phyloP scores from a whole-genome alignment of 176 grass and related monocot genomes.

The Ampelocalamus luodianensis region DNA sequence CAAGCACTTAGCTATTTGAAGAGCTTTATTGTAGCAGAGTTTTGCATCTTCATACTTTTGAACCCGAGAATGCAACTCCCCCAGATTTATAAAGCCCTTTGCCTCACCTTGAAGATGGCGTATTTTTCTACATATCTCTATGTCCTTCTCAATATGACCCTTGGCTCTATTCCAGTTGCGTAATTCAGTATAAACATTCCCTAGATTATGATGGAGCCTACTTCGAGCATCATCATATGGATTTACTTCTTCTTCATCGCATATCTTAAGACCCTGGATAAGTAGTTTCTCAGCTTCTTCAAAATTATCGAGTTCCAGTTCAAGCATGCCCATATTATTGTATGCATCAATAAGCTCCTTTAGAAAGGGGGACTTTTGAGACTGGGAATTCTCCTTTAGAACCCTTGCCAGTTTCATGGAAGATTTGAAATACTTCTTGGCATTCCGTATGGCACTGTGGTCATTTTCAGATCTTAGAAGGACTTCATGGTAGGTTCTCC shows the following conservation, averaged over 20 bases:
- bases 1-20: constrained; percentile 57
- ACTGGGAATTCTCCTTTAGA: constrained; percentile 60
- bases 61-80: constrained; percentile 59
- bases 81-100: constrained; percentile 93
- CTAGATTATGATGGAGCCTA: constrained; percentile 94
- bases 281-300: constrained; percentile 81
- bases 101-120: constrained; percentile 85
- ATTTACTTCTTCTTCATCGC: constrained; percentile 90
- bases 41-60: constrained; percentile 73
- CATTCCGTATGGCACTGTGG: constrained; percentile 74
- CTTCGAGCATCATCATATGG: constrained; percentile 77
- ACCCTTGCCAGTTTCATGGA: constrained; percentile 65
- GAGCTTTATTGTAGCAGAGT: constrained; percentile 75
- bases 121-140: constrained; percentile 83
- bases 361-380: constrained; percentile 52
- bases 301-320: constrained; percentile 85
- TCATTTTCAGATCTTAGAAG: constrained; percentile 77
- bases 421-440: constrained; percentile 86
- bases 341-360: constrained; percentile 92
- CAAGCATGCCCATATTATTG: constrained; percentile 96
- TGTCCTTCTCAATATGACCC: constrained; percentile 77
- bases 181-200: constrained; percentile 80
- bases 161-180: constrained; percentile 68
- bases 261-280: constrained; percentile 75
- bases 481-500: constrained; percentile 87